Evolutionary conservation across 306 rosid species (phyloP).

Genomic region (Trifolium fragiferum): DNA sequence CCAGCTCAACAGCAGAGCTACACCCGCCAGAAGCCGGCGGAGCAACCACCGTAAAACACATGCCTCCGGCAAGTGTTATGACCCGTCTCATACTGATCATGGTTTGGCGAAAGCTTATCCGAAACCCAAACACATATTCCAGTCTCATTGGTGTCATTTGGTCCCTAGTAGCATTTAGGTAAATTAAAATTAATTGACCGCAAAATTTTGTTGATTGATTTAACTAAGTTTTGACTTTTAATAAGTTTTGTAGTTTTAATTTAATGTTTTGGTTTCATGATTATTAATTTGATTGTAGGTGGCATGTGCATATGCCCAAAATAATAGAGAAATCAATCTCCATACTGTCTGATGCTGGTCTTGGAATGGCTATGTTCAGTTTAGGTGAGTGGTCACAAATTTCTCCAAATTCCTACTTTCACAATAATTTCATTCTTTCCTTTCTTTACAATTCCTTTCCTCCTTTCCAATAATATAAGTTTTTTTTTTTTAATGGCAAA

Average conservation of each 20-base stretch:
- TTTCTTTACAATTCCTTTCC: conserved; percentile 26
- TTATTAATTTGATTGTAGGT: conserved; percentile 54
- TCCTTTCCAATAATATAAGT: conserved; percentile 13
- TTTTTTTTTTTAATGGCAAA: too few species aligned
- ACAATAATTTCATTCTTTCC: conserved; percentile 39
- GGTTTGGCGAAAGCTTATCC: conserved; percentile 99
- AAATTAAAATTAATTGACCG: conserved; percentile 14
- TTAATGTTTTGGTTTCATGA: conserved; percentile 19
- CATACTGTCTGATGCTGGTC: conserved; percentile 97
- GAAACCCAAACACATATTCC: conserved; percentile 96
- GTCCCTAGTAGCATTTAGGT: conserved; percentile 90
- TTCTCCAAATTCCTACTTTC: conserved; percentile 32
- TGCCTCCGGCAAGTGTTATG: conserved; percentile 99
- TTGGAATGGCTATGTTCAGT: conserved; percentile 99
- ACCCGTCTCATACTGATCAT: conserved; percentile 91
- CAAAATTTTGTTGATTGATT: not conserved
- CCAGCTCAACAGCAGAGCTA: conserved; percentile 78
- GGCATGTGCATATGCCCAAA: conserved; percentile 88
- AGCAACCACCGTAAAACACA: conserved; percentile 55
- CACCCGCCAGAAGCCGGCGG: conserved; percentile 62
- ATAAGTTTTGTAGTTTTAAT: not conserved
- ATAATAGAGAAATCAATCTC: conserved; percentile 82
- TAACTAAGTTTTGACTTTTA: conserved; percentile 33
- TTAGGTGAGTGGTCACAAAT: conserved; percentile 70
- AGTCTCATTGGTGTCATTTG: conserved; percentile 93